Percentiles rank a stretch among this genome's conserved stretches.
These are phyloP conservation scores for Gossypium armourianum DNA, from an alignment of 441 rosid genomes.

Conservation along the genomic window DNA sequence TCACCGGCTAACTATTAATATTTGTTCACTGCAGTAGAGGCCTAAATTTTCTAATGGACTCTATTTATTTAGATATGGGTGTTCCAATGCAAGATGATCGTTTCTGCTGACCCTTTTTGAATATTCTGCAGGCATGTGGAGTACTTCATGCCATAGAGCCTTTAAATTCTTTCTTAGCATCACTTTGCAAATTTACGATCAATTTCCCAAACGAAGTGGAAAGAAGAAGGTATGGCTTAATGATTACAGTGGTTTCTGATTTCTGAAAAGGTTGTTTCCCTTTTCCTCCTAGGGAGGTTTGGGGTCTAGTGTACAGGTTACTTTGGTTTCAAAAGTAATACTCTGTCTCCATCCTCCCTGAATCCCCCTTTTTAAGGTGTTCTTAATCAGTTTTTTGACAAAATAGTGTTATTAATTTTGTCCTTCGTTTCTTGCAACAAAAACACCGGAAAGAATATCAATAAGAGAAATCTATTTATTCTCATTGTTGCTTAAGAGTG, in stretches of 20 bases:
- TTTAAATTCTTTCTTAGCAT: constrained; percentile 88
- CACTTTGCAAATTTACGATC: constrained; percentile 91
- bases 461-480: background rate
- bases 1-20: background rate
- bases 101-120: constrained; percentile 16
- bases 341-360: background rate
- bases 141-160: constrained; percentile 95
- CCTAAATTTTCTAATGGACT: constrained; percentile 9
- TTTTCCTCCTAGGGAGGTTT: background rate
- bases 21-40: background rate
- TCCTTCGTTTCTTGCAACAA: background rate
- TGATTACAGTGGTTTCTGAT: background rate
- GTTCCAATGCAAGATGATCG: constrained; percentile 9
- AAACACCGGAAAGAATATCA: background rate
- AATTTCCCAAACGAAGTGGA: constrained; percentile 72
- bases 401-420: background rate
- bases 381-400: background rate
- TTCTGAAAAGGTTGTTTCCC: background rate
- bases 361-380: background rate
- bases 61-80: constrained; percentile 1
- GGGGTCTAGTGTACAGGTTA: background rate
- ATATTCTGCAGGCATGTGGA: constrained; percentile 76
- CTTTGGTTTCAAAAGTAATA: background rate
- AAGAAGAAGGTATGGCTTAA: constrained; percentile 47
- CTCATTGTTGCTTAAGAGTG: background rate